Evolutionary conservation across 139 green algal genomes (phyloP).

Genomic region (Desmodesmus armatus): DNA sequence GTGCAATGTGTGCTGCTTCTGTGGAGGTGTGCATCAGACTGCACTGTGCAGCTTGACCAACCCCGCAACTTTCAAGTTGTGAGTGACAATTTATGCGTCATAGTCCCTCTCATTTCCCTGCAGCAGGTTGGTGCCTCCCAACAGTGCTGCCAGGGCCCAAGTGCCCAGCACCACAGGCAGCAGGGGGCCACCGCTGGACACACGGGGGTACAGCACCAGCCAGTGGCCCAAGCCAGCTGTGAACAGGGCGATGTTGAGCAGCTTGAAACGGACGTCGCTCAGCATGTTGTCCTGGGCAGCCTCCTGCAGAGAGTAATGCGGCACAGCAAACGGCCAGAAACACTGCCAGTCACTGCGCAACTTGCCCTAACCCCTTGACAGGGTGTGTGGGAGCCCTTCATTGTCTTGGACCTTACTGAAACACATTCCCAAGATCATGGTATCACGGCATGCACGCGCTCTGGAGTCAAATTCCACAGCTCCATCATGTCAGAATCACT

Average conservation of each 20-base stretch:
- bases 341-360: neutral
- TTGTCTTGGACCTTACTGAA: no score
- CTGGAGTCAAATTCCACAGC: no score
- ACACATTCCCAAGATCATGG: no score
- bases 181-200: neutral
- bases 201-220: constrained; percentile 18
- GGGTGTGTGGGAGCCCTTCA: no score
- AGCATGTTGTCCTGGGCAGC: constrained; percentile 25
- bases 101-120: constrained; percentile 9
- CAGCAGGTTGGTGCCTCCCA: constrained; percentile 14
- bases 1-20: no score
- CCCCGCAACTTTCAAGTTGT: no score
- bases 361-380: no score
- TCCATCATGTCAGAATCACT: no score
- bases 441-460: no score
- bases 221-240: constrained; percentile 24
- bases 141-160: constrained; percentile 16
- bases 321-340: neutral
- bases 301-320: neutral
- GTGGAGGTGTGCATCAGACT: no score
- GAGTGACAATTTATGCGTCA: no score
- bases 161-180: constrained; percentile 33
- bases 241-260: constrained; percentile 41
- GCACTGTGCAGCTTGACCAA: no score
- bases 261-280: constrained; percentile 33